Evolutionary conservation across 2,329 filamentous ascomycete species (phyloP).

Genomic region (Diaporthe sp.): DNA sequence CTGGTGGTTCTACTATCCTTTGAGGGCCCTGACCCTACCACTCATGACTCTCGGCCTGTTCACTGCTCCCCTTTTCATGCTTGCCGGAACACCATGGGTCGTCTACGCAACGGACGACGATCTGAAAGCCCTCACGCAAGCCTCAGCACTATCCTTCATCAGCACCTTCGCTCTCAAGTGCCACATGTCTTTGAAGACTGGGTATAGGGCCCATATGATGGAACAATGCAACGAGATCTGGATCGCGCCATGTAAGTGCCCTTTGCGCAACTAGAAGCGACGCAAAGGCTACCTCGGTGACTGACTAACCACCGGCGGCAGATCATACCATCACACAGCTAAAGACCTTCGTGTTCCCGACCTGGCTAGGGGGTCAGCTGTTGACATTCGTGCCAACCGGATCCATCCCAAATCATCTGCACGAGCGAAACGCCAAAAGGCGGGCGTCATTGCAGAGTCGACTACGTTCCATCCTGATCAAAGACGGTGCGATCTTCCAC

Average conservation of each 20-base stretch:
- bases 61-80: constrained; percentile 1
- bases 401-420: constrained; percentile 62
- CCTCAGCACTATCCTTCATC: not conserved
- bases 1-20: constrained; percentile 33
- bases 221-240: constrained; percentile 27
- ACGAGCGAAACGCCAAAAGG: constrained; percentile 68
- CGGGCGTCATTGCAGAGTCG: constrained; percentile 68
- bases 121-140: not conserved
- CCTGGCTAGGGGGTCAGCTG: constrained; percentile 70
- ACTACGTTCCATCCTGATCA: constrained; percentile 65
- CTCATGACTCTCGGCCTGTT: constrained; percentile 5
- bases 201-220: constrained; percentile 13
- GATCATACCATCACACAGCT: constrained; percentile 19
- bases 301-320: not conserved
- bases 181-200: constrained; percentile 16
- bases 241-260: constrained; percentile 20
- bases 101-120: constrained; percentile 3
- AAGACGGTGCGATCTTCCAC: constrained; percentile 68
- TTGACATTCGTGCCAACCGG: constrained; percentile 74
- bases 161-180: constrained; percentile 1
- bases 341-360: constrained; percentile 67
- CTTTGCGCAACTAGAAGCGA: not conserved
- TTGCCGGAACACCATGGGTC: constrained; percentile 11
- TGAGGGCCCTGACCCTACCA: not conserved
- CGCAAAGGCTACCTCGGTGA: too few relatives aligned